A percentile compares a stretch with the other conserved stretches of the same genome.
These are phyloP conservation scores for Cordyceps pruinosa DNA, from an alignment of 2,329 filamentous ascomycete species.

Conservation along the genomic window DNA sequence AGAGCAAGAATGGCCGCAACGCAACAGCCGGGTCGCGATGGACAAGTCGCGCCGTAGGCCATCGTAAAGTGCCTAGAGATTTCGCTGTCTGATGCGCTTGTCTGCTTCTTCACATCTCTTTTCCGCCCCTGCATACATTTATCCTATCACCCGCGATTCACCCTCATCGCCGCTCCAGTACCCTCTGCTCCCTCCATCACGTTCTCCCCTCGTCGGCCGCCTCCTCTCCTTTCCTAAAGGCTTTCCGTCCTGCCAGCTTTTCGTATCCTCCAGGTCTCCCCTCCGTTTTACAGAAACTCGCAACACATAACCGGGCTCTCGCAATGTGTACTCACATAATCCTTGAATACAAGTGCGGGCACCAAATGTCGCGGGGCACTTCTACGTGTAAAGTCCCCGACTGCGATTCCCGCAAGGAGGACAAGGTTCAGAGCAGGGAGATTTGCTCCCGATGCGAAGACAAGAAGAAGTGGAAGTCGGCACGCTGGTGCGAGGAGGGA, in stretches of 20 bases:
- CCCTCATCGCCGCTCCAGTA: neutral
- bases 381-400: conserved; percentile 28
- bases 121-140: neutral
- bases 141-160: neutral
- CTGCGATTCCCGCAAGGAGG: conserved; percentile 26
- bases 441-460: conserved; percentile 30
- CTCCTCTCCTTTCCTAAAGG: neutral
- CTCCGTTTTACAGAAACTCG: neutral
- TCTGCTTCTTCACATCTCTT: neutral
- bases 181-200: neutral
- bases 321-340: conserved; percentile 29
- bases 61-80: neutral
- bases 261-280: neutral
- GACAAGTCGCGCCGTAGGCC: neutral
- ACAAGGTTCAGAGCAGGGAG: conserved; percentile 24
- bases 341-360: conserved; percentile 31
- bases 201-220: neutral
- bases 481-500: conserved; percentile 31
- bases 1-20: conserved; percentile 7
- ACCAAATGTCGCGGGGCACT: conserved; percentile 28
- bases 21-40: neutral
- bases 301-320: neutral
- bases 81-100: neutral
- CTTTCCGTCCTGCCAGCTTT: neutral
- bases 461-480: conserved; percentile 24